A percentile compares a stretch with the other conserved stretches of the same genome.
These are phyloP conservation scores for Silybum marianum DNA, from an alignment of 129 eudicot genomes.

Conservation along the genomic window DNA sequence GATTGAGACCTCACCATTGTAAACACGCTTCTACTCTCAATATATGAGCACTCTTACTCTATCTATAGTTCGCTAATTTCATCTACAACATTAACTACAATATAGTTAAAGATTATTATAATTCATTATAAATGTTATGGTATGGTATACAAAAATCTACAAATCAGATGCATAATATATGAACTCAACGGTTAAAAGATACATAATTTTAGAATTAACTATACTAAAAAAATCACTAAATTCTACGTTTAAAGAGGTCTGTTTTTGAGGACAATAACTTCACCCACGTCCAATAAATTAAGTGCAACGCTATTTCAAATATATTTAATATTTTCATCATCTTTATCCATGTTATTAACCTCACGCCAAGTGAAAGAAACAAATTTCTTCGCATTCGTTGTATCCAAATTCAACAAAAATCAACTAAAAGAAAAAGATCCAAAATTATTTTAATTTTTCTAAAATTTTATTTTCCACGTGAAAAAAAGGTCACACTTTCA, in stretches of 20 bases:
- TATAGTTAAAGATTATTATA: no score
- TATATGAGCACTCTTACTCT: no score
- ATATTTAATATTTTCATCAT: not conserved
- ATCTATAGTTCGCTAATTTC: no score
- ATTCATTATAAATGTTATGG: not conserved
- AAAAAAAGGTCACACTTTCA: not conserved
- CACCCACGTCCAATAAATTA: not conserved
- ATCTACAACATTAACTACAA: no score
- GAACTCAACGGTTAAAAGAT: no score
- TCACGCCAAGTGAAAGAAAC: not conserved
- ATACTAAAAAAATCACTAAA: no score
- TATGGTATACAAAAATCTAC: not conserved
- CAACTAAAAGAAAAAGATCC: not conserved
- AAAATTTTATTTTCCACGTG: not conserved
- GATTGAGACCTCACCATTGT: no score
- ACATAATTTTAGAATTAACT: no score
- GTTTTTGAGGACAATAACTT: not conserved
- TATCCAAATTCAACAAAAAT: not conserved
- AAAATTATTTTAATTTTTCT: not conserved
- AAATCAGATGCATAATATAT: not conserved
- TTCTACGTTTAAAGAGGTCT: not conserved
- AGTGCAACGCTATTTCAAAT: not conserved
- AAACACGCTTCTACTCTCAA: no score
- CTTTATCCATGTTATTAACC: not conserved
- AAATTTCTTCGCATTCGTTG: not conserved